Base-by-base conservation (phyloP, 129 eudicot genomes). In the Flaveria ramosissima region DNA sequence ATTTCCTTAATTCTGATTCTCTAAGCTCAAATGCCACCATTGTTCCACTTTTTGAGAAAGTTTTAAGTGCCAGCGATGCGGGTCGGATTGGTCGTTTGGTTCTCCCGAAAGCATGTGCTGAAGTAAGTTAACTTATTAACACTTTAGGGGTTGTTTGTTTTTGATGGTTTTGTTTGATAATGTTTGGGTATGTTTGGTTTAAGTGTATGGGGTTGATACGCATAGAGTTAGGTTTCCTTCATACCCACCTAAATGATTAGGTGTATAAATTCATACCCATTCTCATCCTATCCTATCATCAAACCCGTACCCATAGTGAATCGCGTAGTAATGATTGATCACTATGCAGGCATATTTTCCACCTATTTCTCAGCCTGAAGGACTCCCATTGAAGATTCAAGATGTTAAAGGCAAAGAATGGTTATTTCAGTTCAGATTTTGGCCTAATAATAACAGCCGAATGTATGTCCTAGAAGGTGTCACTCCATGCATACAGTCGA, bases 41-140 rank as follows among this genome's bases (percentile, higher is more conserved):
- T 36, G 87, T 91, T 74, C 98, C 98, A 68, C 81, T 94, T 30
- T 94, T 94, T 76, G 98, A 94, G 68, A 94, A 94, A 83, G 89
- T 94, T 80, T 45, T 94, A 70, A 94, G 98, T 74, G 98, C 98
- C 65, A 94, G 98, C 74, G 98, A 94, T 87, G 98, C 98, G 7
- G 97, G 98, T 79, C 91, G 98, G 76, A 94, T 94, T 12, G 98
- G 98, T 39, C 98, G 98, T 26, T 87, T 94, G 81, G 98, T 94
- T 82, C 98, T 94, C 81, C 98, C 98, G 11, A 94, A 94, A 89
- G 98, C 98, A 83, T 94, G 98, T 86, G 98, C 98, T 65, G 98
- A 94, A 82, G 98, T 94, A 83, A 86, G 92, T 45, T 66, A 32
- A 14, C 68, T 55, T 72, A 0, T 30, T 68, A 2, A 2, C 60